phyloP scores from a whole-genome alignment of 768 basidiomycete genomes.

The Rhizopogon rudus region DNA sequence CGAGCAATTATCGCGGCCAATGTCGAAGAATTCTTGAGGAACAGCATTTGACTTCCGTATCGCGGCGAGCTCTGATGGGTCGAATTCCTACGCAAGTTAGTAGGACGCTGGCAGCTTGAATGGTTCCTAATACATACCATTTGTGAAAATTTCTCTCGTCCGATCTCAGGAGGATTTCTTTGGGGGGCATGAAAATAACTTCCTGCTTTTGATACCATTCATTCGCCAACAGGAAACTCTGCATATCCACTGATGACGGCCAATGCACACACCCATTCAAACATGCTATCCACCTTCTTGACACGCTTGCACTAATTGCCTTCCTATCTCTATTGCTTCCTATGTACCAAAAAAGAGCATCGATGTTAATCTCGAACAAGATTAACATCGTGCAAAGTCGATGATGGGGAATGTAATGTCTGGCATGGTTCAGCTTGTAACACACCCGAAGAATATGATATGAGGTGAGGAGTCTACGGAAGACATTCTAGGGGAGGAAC shows the following conservation, averaged over 20 bases:
- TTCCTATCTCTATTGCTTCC: slow-evolving; percentile 13
- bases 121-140: not conserved
- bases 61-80: slow-evolving; percentile 22
- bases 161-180: slow-evolving; percentile 25
- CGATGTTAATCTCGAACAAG: too few species aligned
- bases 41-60: slow-evolving; percentile 29
- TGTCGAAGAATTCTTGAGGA: slow-evolving; percentile 52
- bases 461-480: too few species aligned
- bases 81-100: slow-evolving; percentile 23
- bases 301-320: slow-evolving; percentile 13
- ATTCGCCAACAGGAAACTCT: not conserved
- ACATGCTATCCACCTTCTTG: slow-evolving; percentile 33
- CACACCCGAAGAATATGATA: not conserved
- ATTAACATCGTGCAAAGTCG: slow-evolving; percentile 5
- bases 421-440: not conserved
- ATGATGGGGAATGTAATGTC: slow-evolving; percentile 5
- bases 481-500: too few species aligned
- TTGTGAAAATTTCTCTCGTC: slow-evolving; percentile 34
- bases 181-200: slow-evolving; percentile 25
- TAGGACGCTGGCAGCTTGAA: not conserved
- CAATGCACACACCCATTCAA: slow-evolving; percentile 32
- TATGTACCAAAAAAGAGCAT: not conserved
- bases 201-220: slow-evolving; percentile 26
- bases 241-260: not conserved
- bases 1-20: slow-evolving; percentile 36